Conservation (phyloP, 2,329 filamentous ascomycete genomes). For the Aspergillus ochraceus region DNA sequence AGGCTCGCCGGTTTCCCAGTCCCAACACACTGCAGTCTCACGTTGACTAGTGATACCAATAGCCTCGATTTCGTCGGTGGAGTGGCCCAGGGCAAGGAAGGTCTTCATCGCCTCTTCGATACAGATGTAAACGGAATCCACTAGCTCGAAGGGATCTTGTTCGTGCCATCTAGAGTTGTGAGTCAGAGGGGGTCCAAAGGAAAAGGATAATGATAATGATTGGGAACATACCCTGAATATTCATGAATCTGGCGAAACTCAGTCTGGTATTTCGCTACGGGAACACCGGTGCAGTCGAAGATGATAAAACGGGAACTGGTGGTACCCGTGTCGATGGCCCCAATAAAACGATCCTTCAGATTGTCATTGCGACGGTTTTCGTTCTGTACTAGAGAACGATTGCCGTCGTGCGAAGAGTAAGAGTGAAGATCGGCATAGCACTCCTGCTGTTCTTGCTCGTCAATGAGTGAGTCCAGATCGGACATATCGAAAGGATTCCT, state of each 20-base stretch:
- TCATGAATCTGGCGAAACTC: conserved; percentile 85
- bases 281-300: conserved; percentile 76
- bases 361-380: conserved; percentile 31
- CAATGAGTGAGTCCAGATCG: conserved; percentile 22
- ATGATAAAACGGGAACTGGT: conserved; percentile 89
- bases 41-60: conserved; percentile 89
- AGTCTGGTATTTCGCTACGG: conserved; percentile 79
- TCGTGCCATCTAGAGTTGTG: conserved; percentile 72
- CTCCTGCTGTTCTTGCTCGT: conserved; percentile 19
- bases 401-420: conserved; percentile 32
- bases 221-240: conserved; percentile 69
- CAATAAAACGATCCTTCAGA: conserved; percentile 61
- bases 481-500: conserved; percentile 37
- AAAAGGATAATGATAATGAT: not conserved
- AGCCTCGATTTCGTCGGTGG: conserved; percentile 66
- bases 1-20: conserved; percentile 74
- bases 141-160: conserved; percentile 76
- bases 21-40: conserved; percentile 85
- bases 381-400: conserved; percentile 37
- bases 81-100: conserved; percentile 70
- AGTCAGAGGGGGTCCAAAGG: conserved; percentile 3
- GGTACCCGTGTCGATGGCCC: conserved; percentile 87
- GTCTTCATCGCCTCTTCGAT: conserved; percentile 73
- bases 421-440: conserved; percentile 27
- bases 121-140: conserved; percentile 73